Percentiles rank a stretch among this genome's conserved stretches.
Evolutionary conservation across 768 basidiomycete species (phyloP).

Genomic region (Suillus ampliporus): DNA sequence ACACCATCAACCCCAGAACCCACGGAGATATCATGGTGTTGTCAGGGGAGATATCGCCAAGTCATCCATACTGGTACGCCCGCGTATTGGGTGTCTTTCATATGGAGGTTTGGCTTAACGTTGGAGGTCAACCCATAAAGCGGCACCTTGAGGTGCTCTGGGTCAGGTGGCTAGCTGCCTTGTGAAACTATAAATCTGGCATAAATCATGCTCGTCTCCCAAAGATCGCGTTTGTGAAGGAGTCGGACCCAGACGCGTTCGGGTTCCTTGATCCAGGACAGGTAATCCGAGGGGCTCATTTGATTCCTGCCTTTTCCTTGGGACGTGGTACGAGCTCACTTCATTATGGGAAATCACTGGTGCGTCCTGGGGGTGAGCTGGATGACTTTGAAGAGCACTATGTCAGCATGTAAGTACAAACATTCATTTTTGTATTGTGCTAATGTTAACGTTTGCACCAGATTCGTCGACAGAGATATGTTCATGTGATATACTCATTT

Average conservation of each 20-base stretch:
- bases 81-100: conserved; percentile 7
- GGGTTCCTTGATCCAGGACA: conserved; percentile 3
- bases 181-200: not conserved
- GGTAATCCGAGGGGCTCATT: not conserved
- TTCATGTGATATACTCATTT: not conserved
- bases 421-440: not conserved
- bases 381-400: not conserved
- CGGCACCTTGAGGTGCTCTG: conserved; percentile 8
- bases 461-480: conserved; percentile 4
- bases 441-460: not conserved
- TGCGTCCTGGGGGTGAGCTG: not conserved
- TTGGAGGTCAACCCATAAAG: not conserved
- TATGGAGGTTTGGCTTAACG: conserved; percentile 6
- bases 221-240: conserved; percentile 7
- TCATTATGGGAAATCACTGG: not conserved
- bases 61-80: conserved; percentile 27
- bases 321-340: not conserved
- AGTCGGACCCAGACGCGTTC: no score
- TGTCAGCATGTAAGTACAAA: not conserved
- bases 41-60: not conserved
- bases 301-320: conserved; percentile 6
- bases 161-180: not conserved
- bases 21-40: not conserved
- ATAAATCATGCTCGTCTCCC: conserved; percentile 5
- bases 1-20: no score